These are phyloP conservation scores for Colletotrichum endophyticum DNA, from an alignment of 2,329 filamentous ascomycete genomes.

Conservation along the genomic window DNA sequence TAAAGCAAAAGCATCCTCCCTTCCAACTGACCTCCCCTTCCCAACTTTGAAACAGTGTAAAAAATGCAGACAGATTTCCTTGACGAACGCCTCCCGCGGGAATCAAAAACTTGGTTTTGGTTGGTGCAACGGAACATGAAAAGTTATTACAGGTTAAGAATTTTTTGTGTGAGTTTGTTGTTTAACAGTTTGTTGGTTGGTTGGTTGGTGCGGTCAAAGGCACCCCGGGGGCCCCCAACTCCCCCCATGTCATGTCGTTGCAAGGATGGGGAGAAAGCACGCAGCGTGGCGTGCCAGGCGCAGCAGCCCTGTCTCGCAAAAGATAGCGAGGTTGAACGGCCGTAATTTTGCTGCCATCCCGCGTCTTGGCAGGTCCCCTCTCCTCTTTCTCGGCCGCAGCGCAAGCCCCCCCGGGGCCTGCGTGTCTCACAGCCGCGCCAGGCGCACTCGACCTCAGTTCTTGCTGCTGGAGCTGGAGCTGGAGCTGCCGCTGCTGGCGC, in stretches of 20 bases:
- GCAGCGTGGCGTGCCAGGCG: background rate
- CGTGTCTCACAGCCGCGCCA: background rate
- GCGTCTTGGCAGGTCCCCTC: background rate
- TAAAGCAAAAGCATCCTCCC: constrained; percentile 2
- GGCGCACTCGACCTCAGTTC: background rate
- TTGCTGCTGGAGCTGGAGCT: constrained; percentile 10
- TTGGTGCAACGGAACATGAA: constrained; percentile 1
- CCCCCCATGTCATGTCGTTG: background rate
- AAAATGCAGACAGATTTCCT: constrained; percentile 4
- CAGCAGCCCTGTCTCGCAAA: background rate
- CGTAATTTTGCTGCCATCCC: background rate
- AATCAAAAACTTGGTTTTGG: background rate
- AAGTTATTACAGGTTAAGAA: constrained; percentile 12
- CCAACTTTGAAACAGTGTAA: background rate
- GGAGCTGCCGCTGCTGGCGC: constrained; percentile 1
- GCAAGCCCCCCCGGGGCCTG: background rate
- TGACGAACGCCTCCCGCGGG: background rate
- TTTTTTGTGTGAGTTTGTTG: background rate
- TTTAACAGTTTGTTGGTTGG: background rate
- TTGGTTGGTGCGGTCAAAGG: background rate
- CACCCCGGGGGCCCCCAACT: background rate
- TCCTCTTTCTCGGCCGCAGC: constrained; percentile 17
- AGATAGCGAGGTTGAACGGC: background rate
- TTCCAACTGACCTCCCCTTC: background rate
- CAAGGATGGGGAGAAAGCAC: background rate